These are phyloP conservation scores for Acacia crassicarpa DNA, from an alignment of 306 rosid species.

Conservation along the genomic window DNA sequence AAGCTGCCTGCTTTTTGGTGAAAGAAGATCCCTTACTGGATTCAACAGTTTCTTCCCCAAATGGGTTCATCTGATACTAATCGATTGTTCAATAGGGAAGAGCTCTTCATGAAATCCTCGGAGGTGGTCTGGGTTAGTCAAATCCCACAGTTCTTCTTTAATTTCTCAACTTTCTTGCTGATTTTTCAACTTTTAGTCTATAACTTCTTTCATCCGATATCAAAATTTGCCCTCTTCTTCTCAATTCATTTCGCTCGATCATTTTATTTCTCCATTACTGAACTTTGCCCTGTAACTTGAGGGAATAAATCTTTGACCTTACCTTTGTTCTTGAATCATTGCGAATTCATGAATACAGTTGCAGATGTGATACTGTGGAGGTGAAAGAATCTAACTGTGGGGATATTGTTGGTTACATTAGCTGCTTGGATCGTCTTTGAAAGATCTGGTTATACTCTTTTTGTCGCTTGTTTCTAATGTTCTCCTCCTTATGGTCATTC, in stretches of 20 bases:
- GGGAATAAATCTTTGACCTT: slow-evolving; percentile 21
- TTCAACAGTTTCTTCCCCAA: slow-evolving; percentile 42
- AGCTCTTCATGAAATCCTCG: slow-evolving; percentile 77
- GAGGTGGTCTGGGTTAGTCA: slow-evolving; percentile 73
- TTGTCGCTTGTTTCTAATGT: slow-evolving; percentile 84
- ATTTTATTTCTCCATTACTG: neutral
- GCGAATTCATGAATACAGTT: slow-evolving; percentile 48
- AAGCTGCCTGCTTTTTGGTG: slow-evolving; percentile 29
- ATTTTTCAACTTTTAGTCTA: neutral
- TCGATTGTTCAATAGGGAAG: slow-evolving; percentile 69
- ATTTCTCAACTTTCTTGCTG: slow-evolving; percentile 22
- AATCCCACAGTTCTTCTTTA: slow-evolving; percentile 26
- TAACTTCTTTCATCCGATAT: neutral
- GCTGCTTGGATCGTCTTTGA: slow-evolving; percentile 90
- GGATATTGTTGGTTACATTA: slow-evolving; percentile 61
- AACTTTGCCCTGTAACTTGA: neutral
- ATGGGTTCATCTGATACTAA: slow-evolving; percentile 70
- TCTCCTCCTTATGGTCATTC: slow-evolving; percentile 77
- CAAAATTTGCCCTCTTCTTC: neutral
- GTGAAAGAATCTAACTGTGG: slow-evolving; percentile 62
- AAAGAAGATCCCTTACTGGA: slow-evolving; percentile 16
- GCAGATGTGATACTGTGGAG: slow-evolving; percentile 96
- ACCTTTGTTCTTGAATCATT: slow-evolving; percentile 28
- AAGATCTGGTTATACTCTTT: slow-evolving; percentile 86
- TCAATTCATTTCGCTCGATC: slow-evolving; percentile 7